Conservation (phyloP, 2,329 filamentous ascomycete genomes). For the Byssothecium circinans region DNA sequence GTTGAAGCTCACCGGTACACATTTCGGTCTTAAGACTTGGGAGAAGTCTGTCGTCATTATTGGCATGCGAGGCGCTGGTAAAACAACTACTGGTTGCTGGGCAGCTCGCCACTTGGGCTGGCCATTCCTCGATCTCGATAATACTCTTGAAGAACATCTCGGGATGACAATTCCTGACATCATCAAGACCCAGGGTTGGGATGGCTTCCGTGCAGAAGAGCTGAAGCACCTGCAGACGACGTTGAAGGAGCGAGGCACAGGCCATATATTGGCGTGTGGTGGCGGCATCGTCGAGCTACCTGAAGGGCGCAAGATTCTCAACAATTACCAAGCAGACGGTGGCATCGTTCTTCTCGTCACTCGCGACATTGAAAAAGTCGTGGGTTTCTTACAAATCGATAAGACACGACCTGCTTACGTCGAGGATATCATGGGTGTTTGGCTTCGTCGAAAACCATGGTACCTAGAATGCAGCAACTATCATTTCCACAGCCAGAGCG, state of each 20-base stretch:
- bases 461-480: constrained; percentile 93
- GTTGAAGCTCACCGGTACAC: constrained; percentile 39
- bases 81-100: constrained; percentile 91
- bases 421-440: constrained; percentile 89
- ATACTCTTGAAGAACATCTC: constrained; percentile 74
- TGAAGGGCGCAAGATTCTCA: constrained; percentile 74
- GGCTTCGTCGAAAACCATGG: constrained; percentile 84
- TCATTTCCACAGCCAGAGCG: constrained; percentile 81
- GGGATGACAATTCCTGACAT: constrained; percentile 83
- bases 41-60: constrained; percentile 85
- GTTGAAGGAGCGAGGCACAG: constrained; percentile 72
- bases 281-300: constrained; percentile 89
- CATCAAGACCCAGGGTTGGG: constrained; percentile 79
- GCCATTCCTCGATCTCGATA: constrained; percentile 83
- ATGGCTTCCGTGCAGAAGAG: constrained; percentile 81
- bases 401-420: constrained; percentile 90
- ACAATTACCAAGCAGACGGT: constrained; percentile 70
- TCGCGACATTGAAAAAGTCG: constrained; percentile 82
- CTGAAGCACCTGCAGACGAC: constrained; percentile 71
- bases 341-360: constrained; percentile 87
- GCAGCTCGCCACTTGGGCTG: constrained; percentile 74
- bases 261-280: constrained; percentile 88
- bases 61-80: constrained; percentile 95
- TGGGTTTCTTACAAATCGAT: constrained; percentile 85
- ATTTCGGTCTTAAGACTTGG: constrained; percentile 34